These are phyloP conservation scores for Pyricularia sp. DNA, from an alignment of 2,329 filamentous ascomycete genomes.

Conservation along the genomic window DNA sequence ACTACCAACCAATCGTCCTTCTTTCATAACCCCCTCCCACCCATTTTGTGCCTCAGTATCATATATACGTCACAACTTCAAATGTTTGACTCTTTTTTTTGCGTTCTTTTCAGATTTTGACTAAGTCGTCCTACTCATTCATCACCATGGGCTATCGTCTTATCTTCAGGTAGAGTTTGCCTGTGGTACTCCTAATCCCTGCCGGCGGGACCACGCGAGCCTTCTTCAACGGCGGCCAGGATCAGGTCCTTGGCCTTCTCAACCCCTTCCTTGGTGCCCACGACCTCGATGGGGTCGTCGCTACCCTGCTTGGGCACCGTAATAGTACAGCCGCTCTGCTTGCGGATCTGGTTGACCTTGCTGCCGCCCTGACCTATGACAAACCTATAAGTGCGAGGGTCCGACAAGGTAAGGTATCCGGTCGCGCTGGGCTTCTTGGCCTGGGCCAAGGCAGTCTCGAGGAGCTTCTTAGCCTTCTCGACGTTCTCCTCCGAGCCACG, in stretches of 20 bases:
- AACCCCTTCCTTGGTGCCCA: conserved; percentile 64
- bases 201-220: conserved; percentile 21
- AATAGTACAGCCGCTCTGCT: conserved; percentile 86
- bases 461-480: conserved; percentile 63
- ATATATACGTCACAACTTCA: not conserved
- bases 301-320: conserved; percentile 70
- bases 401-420: conserved; percentile 80
- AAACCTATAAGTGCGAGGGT: conserved; percentile 77
- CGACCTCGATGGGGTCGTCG: conserved; percentile 80
- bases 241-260: conserved; percentile 85
- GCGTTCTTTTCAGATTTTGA: not conserved
- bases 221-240: conserved; percentile 63
- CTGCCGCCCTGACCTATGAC: conserved; percentile 81
- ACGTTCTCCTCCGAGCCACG: conserved; percentile 67
- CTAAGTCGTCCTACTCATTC: not conserved
- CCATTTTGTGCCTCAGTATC: not conserved
- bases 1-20: not conserved
- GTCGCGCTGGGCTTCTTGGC: conserved; percentile 57
- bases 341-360: conserved; percentile 86
- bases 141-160: not conserved
- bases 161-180: not conserved
- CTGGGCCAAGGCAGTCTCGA: conserved; percentile 61
- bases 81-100: not conserved
- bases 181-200: conserved; percentile 8
- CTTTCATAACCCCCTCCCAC: not conserved